Evolutionary conservation across 2,329 filamentous ascomycete species (phyloP).

Genomic region (Diaporthe sp.): DNA sequence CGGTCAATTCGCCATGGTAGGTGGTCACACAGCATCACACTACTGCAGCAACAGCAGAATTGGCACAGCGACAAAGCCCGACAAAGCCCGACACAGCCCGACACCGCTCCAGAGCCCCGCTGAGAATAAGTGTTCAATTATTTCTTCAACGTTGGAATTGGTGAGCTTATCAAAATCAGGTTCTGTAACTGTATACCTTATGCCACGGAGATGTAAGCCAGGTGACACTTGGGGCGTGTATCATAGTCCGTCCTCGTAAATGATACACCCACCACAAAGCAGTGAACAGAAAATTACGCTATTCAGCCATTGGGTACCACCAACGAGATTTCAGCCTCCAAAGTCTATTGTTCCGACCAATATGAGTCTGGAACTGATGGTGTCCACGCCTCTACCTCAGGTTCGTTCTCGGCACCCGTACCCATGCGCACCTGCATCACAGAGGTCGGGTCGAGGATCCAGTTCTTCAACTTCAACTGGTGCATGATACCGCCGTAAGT

Average conservation of each 20-base stretch:
- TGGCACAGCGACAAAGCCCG: background rate
- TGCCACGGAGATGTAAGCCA: too few relatives aligned
- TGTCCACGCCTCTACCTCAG: background rate
- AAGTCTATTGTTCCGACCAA: too few relatives aligned
- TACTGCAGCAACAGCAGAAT: background rate
- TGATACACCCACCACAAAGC: too few relatives aligned
- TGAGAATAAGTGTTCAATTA: too few relatives aligned
- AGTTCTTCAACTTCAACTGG: conserved; percentile 5
- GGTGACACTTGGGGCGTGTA: too few relatives aligned
- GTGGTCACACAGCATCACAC: background rate
- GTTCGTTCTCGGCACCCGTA: background rate
- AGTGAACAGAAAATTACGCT: rapidly evolving
- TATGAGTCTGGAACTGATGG: background rate
- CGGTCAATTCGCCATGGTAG: too few relatives aligned
- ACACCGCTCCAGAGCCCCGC: too few relatives aligned
- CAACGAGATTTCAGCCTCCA: rapidly evolving
- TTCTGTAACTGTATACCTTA: too few relatives aligned
- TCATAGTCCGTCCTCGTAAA: too few relatives aligned
- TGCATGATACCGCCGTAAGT: background rate
- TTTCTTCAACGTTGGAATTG: too few relatives aligned
- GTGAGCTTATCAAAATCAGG: too few relatives aligned
- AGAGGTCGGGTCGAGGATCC: background rate
- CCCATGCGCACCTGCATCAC: conserved; percentile 2
- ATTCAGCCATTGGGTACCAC: too few relatives aligned
- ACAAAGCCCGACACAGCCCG: background rate